A percentile compares a stretch with the other conserved stretches of the same genome.
Conservation (phyloP, 1,284 basidiomycete genomes). For the Tranzscheliella williamsii region DNA sequence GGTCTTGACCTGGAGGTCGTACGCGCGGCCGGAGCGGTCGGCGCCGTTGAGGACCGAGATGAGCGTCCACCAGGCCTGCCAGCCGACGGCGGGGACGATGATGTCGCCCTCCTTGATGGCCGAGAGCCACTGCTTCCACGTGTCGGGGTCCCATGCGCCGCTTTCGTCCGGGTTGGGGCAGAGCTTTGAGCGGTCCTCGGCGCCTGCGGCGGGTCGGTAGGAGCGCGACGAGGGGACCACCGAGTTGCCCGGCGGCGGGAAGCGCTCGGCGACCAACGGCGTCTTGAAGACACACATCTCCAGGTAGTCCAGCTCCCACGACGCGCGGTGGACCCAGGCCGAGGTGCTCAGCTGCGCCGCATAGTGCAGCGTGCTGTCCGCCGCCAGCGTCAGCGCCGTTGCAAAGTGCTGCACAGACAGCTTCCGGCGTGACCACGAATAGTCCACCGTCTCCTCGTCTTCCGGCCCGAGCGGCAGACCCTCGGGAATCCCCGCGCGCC, state of each 20-base stretch:
- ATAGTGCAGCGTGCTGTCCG: slow-evolving; percentile 39
- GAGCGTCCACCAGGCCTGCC: slow-evolving; percentile 60
- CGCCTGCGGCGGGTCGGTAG: slow-evolving; percentile 24
- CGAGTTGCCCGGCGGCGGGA: slow-evolving; percentile 47
- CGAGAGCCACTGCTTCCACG: slow-evolving; percentile 48
- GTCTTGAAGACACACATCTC: slow-evolving; percentile 55
- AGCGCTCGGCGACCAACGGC: slow-evolving; percentile 43
- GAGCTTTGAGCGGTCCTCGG: slow-evolving; percentile 23
- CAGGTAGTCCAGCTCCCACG: slow-evolving; percentile 59
- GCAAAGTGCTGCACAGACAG: slow-evolving; percentile 44
- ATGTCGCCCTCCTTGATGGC: slow-evolving; percentile 45
- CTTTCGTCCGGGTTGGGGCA: slow-evolving; percentile 48
- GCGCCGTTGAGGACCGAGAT: slow-evolving; percentile 56
- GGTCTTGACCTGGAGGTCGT: slow-evolving; percentile 54
- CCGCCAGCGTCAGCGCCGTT: slow-evolving; percentile 37
- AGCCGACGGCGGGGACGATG: slow-evolving; percentile 48
- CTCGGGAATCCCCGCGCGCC: slow-evolving; percentile 48
- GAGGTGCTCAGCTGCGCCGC: slow-evolving; percentile 34
- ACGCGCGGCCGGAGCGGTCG: slow-evolving; percentile 46
- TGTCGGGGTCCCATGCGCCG: slow-evolving; percentile 41
- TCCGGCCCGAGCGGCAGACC: slow-evolving; percentile 43
- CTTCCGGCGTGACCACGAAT: slow-evolving; percentile 50
- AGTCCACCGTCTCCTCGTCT: slow-evolving; percentile 48
- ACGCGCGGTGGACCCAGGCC: slow-evolving; percentile 40
- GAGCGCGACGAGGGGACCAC: slow-evolving; percentile 29